A percentile compares a stretch with the other conserved stretches of the same genome.
Evolutionary conservation across 108 stramenopile species (phyloP).

Genomic region (Asterionellopsis glacialis): DNA sequence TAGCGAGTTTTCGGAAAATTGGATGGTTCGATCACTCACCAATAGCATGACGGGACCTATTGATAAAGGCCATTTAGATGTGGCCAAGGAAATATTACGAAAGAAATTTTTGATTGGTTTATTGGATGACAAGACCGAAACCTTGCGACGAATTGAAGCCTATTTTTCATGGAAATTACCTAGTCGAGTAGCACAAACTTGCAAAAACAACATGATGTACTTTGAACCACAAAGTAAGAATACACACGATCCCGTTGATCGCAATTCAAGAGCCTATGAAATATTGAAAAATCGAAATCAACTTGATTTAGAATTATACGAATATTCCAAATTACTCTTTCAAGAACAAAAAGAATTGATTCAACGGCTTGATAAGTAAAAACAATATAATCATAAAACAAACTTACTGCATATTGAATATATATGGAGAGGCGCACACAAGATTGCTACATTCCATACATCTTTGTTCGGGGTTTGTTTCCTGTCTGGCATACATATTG

Average conservation of each 20-base stretch:
- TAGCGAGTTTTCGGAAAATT: constrained; percentile 26
- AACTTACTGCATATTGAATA: no score
- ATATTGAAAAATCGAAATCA: constrained; percentile 20
- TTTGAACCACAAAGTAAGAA: constrained; percentile 14
- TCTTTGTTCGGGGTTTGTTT: no score
- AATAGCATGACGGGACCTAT: constrained; percentile 11
- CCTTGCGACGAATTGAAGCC: constrained; percentile 34
- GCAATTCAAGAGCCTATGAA: constrained; percentile 15
- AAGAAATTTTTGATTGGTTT: constrained; percentile 38
- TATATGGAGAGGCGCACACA: no score
- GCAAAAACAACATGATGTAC: constrained; percentile 13
- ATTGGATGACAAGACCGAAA: constrained; percentile 37
- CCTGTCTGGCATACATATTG: no score
- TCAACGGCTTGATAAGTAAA: constrained; percentile 1
- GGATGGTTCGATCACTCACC: constrained; percentile 31
- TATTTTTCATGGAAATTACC: constrained; percentile 24
- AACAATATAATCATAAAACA: no score
- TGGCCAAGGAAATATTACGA: constrained; percentile 40
- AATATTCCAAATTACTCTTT: constrained; percentile 27
- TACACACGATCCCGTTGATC: not conserved
- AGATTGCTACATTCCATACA: no score
- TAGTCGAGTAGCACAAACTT: constrained; percentile 5
- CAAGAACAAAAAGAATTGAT: constrained; percentile 22
- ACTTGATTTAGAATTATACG: constrained; percentile 34
- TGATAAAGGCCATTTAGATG: constrained; percentile 26